Evolutionary conservation across 495 filamentous ascomycete species (phyloP), one percentile per base, ranked within the genome.

Genomic region (Lasiosphaeris hirsuta): DNA sequence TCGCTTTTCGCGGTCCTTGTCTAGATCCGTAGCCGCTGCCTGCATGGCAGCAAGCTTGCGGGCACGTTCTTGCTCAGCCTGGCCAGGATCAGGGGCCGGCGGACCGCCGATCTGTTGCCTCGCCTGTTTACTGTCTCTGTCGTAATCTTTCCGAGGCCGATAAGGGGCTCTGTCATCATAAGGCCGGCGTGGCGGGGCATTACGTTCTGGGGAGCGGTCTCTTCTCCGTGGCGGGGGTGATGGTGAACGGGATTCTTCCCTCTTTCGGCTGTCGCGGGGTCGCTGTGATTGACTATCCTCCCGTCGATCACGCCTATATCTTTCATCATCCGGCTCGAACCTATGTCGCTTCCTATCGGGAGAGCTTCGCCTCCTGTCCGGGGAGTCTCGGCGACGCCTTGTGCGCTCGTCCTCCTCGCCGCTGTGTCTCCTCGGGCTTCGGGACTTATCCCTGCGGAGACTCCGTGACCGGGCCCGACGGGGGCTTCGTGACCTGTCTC

Each of bases 11-110:
- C 94, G 88, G 47, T 88, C 84, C 38, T 78, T 62, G 68, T 97
- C 89, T 57, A 98, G 78, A 10, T 88, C 82, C 3, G 78, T 77
- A n/a, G 94, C 94, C 52, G 89, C 90, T 19, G 82, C 80, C 64
- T 91, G 89, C 94, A 98, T 98, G 36, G 86, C 88, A 14, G 88
- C 90, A 4, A 97, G 76, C 65, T 89, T 93, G 15, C 79, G 75
- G 7, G 80, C 82, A 3, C 81, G 82, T 56, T 88, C 84, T 13
- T 78, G 74, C 37, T 78, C 59, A 6, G 43, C 60, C 33, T 62
- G 57, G 44, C 63, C 60, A 8, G 59, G 54, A 15, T 33, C 45
- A 13, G 19, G 23, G 15, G 30, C 54, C 44, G 43, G 55, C 10
- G 11, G 35, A 23, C 13, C 37, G 36, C 23, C 52, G 14, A 36